Percentiles rank a stretch among this genome's conserved stretches.
Conservation (phyloP, 176 grass and related monocot species). For the Eleusine indica region DNA sequence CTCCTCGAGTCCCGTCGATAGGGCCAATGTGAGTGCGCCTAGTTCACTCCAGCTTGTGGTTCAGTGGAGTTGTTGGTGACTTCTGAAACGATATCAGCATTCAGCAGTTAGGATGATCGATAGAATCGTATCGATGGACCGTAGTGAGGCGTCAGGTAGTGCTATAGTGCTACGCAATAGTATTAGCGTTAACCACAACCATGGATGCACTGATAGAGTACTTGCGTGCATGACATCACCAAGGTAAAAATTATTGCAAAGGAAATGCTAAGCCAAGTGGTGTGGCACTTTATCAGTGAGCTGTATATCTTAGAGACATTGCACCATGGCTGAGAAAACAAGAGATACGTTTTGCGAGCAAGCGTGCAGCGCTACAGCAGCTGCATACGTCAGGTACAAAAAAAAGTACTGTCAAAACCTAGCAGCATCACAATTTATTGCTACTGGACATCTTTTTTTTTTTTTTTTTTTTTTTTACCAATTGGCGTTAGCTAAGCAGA, state of each 20-base stretch:
- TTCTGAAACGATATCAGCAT: background rate
- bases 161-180: background rate
- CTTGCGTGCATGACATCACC: too few relatives aligned
- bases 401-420: too few relatives aligned
- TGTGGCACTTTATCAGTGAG: too few relatives aligned
- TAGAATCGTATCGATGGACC: background rate
- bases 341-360: background rate
- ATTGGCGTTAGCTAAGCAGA: background rate
- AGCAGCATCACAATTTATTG: too few relatives aligned
- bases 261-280: background rate
- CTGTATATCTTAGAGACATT: background rate
- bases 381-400: background rate
- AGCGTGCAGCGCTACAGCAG: background rate
- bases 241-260: background rate
- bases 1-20: background rate
- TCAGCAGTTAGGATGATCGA: background rate
- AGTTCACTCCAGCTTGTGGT: background rate
- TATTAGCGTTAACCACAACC: background rate
- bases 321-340: background rate
- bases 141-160: background rate
- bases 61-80: constrained; percentile 7
- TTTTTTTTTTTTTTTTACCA: too few relatives aligned
- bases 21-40: too few relatives aligned
- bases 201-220: background rate
- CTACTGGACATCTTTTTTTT: too few relatives aligned